A percentile compares a stretch with the other conserved stretches of the same genome.
Evolutionary conservation across 345 rosid species (phyloP).

Genomic region (Syzygium jambos): DNA sequence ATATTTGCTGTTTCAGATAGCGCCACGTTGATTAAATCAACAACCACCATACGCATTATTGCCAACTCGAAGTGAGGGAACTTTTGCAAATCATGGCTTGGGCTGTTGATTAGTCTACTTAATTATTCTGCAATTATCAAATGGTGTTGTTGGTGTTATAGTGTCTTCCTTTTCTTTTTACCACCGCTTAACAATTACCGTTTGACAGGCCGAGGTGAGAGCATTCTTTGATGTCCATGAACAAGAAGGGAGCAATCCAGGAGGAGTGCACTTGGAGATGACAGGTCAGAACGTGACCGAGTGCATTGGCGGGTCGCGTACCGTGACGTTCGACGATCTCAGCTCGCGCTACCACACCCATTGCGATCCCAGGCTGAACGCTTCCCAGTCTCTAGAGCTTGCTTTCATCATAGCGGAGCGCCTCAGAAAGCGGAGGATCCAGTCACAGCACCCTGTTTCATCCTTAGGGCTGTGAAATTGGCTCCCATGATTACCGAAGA

Average conservation of each 20-base stretch:
- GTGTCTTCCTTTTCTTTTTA: not conserved
- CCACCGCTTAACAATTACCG: not conserved
- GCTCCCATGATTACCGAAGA: not conserved
- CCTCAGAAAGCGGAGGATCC: slow-evolving; percentile 11
- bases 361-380: slow-evolving; percentile 12
- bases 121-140: not conserved
- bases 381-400: slow-evolving; percentile 13
- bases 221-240: slow-evolving; percentile 18
- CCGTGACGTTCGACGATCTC: slow-evolving; percentile 13
- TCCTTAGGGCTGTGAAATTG: not conserved
- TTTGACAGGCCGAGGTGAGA: slow-evolving; percentile 12
- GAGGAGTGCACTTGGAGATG: slow-evolving; percentile 17
- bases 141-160: not conserved
- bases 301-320: slow-evolving; percentile 11
- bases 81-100: not conserved
- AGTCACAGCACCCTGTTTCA: not conserved
- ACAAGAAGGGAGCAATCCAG: slow-evolving; percentile 12
- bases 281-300: slow-evolving; percentile 14
- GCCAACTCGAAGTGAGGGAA: not conserved
- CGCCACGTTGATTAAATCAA: not conserved
- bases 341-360: slow-evolving; percentile 15
- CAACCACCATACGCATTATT: not conserved
- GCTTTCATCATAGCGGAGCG: slow-evolving; percentile 16
- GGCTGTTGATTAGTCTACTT: not conserved
- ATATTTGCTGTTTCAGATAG: not conserved